Evolutionary conservation across 2,329 filamentous ascomycete species (phyloP).

Genomic region (Monosporascus cannonballus): DNA sequence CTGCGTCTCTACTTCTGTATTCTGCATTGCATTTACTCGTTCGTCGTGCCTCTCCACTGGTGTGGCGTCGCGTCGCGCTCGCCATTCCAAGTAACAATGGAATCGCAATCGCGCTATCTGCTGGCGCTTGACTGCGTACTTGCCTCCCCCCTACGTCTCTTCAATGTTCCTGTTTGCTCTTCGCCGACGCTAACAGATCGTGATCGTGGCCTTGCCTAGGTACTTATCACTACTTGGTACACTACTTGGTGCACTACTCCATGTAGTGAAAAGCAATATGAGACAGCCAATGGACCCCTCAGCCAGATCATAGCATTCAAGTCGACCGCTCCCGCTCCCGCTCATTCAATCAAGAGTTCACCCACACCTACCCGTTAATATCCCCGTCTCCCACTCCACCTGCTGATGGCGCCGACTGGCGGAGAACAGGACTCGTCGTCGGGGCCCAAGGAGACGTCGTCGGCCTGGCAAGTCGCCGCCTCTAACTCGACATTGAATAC

Average conservation of each 20-base stretch:
- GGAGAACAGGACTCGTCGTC: conserved; percentile 10
- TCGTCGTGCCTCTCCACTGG: no score
- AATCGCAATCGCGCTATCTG: no score
- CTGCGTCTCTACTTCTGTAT: no score
- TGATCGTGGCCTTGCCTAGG: no score
- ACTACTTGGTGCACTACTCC: background rate
- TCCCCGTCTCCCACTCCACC: background rate
- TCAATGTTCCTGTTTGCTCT: no score
- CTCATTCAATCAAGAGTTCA: background rate
- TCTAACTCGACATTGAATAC: conserved; percentile 36
- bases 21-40: no score
- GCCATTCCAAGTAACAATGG: no score
- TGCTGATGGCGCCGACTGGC: conserved; percentile 18
- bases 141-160: no score
- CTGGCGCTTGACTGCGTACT: no score
- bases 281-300: background rate
- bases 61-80: no score
- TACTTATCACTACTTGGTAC: background rate
- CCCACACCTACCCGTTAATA: background rate
- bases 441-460: conserved; percentile 4
- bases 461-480: conserved; percentile 26
- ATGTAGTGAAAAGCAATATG: background rate
- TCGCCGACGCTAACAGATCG: no score
- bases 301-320: background rate
- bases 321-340: background rate